Evolutionary conservation across 2,329 filamentous ascomycete species (phyloP), one percentile per base, ranked within the genome.

Genomic region (Pseudocercospora fuligena): DNA sequence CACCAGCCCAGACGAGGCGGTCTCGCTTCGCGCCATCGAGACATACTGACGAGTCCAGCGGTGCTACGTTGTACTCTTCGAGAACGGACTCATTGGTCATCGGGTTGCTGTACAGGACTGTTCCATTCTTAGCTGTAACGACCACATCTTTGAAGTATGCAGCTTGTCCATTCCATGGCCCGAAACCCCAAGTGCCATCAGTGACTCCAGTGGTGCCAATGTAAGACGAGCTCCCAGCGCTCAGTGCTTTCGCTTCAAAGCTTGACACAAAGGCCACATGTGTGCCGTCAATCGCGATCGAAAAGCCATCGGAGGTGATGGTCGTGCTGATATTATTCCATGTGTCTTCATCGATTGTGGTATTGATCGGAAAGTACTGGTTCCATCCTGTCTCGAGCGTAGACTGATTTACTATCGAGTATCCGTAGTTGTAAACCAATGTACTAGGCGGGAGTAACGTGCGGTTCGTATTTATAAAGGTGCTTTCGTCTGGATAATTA

Each of bases 11-110:
- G 5, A 81, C 74, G 0, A 81, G 72, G 0, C 80, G 74, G 65
- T 83, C 81, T 5, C 81, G 73, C 66, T 82, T 82, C 0, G 78
- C 76, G 2, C 80, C 80, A 64, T 83, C 80, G 0, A 82, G 71
- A 53, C 81, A 83, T 8, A 81, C 75, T 1, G 78, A 77, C 5
- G 72, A 69, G 1, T 73, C 65, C 25, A 82, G 79, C 1, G 70
- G 67, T 2, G 74, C 72, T 0, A 80, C 76, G 4, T 77, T 76
- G 43, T 81, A 83, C 53, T 83, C 81, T 0, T 65, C 73, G 0
- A 82, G 71, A 0, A 76, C 68, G 9, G 75, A 69, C 0, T 66
- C 40, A 16, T 68, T 61, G 1, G 70, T 77, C 46, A 79, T 63
- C 1, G 71, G 25, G 31, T 79, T 79, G 2, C 68, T 62, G 66